Evolutionary conservation across 495 filamentous ascomycete genomes (phyloP), one percentile per base, ranked within the genome.

Genomic region (Penicillium bovifimosum): DNA sequence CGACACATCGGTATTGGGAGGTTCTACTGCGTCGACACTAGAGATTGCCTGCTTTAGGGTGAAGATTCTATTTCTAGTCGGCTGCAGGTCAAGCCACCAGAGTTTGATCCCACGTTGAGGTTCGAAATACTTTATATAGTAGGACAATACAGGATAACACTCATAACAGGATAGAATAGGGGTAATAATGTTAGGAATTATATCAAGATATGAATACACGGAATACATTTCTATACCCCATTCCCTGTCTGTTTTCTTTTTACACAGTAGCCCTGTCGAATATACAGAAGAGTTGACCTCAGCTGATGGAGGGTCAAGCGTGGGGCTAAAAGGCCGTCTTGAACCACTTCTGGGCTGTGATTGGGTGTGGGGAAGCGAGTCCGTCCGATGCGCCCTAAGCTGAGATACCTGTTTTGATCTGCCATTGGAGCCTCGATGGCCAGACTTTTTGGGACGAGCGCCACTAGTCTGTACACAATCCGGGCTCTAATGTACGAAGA

Each of bases 291-390:
- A 39, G 61, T 48, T 42, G 44, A 56, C 52, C 55, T 61, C 63
- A 66, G 63, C 63, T 66, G 63, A 66, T 63, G 62, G 62, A 65
- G 60, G 60, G 60, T 61, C 60, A 47, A 50, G 47, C 63, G 63
- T 66, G 60, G 63, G 63, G 63, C 63, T 24, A 24, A 55, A 9
- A 34, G 10, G 26, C 16, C 41, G 58, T 59, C 63, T 61, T 59
- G 53, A 53, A 52, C 47, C 52, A 32, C 58, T 63, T 63, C 58
- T 36, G 60, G 50, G n/a, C 53, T 42, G 36, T 45, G 57, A 66
- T 66, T 66, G 58, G 63, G 52, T 40, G 58, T 42, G 24, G 20
- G 34, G 39, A 32, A 57, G 42, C 55, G 62, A 60, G 58, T 40
- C 58, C 55, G 55, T 50, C 57, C 57, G 55, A 52, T 50, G 46